phyloP scores from a whole-genome alignment of 1,139 yeast genomes.

The Suhomyces panamericanus region DNA sequence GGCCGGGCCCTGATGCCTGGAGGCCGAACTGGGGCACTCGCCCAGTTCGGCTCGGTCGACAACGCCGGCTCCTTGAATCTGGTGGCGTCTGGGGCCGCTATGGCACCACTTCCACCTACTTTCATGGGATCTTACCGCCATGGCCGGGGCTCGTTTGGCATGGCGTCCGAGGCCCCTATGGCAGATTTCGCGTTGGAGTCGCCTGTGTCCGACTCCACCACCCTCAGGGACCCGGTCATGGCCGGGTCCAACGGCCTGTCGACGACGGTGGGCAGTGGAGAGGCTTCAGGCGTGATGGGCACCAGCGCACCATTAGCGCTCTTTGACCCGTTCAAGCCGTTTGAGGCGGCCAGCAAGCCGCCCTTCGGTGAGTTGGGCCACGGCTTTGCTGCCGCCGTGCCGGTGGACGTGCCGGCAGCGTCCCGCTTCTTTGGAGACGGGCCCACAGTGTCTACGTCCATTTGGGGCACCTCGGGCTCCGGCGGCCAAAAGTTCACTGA shows the following conservation, averaged over 20 bases:
- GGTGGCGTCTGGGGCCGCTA: too few relatives aligned
- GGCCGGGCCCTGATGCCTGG: background rate
- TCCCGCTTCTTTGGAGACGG: slow-evolving; percentile 6
- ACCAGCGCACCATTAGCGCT: background rate
- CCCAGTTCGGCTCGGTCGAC: too few relatives aligned
- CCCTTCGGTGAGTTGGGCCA: background rate
- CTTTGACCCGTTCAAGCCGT: slow-evolving; percentile 28
- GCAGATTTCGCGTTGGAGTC: background rate
- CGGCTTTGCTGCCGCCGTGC: slow-evolving; percentile 3
- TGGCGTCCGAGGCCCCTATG: background rate
- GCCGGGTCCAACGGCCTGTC: slow-evolving; percentile 7
- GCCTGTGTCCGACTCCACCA: background rate
- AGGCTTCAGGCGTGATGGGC: background rate
- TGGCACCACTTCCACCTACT: too few relatives aligned
- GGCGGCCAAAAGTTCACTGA: slow-evolving; percentile 12
- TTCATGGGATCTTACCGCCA: background rate
- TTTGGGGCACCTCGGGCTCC: slow-evolving; percentile 13
- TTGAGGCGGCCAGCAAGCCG: slow-evolving; percentile 6
- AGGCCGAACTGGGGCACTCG: background rate
- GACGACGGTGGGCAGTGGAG: slow-evolving; percentile 7
- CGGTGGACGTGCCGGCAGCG: slow-evolving; percentile 3
- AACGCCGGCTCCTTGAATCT: too few relatives aligned
- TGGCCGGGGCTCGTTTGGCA: background rate
- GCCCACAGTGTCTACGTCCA: slow-evolving; percentile 7
- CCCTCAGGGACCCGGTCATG: slow-evolving; percentile 10